Evolutionary conservation across 352 stramenopile species (phyloP), one percentile per base, ranked within the genome.

Genomic region (Phytophthora boehmeriae): DNA sequence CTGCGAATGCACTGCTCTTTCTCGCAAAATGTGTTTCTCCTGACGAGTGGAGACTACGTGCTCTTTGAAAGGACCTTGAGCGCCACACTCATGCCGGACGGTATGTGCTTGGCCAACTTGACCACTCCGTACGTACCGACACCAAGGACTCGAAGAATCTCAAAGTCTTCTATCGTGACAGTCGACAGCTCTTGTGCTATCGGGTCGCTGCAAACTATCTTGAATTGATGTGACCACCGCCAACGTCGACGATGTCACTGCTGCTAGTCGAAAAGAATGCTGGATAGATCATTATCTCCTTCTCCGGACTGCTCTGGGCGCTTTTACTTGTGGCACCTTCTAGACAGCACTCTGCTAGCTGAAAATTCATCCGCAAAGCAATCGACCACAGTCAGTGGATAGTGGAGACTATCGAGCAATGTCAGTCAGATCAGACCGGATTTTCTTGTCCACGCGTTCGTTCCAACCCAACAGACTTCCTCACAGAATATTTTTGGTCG

Each of bases 21-120:
- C 88, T 25, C 84, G 70, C 42, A 92, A 53, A 32, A 93, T 90
- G 64, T 94, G 78, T 49, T 89, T 88, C 54, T 93, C 78, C 52
- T 93, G 80, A 5, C 85, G 77, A 39, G 83, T 87, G 27, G 72
- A 82, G 17, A 93, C 82, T 16, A 93, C 73, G 50, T 87, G 71
- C 43, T 93, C 80, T 90, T 92, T 11, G 78, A 89, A 22, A 92
- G 59, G 43, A 90, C 74, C 43, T 95, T 95, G 53, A 93, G 71
- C 39, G 86, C 86, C 2, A 95, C 78, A 36, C 64, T 88, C 17
- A 64, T 75, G 6, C 85, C 82, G 1, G 74, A 88, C 16, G 72
- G 64, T 25, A 76, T 67, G 62, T 92, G 86, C 32, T 76, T 71
- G 25, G 88, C 86, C 39, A 94, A 66, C 59, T 94, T 90, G 17